These are phyloP conservation scores for Penicillium verrucosum DNA, from an alignment of 2,329 filamentous ascomycete genomes.

Conservation along the genomic window DNA sequence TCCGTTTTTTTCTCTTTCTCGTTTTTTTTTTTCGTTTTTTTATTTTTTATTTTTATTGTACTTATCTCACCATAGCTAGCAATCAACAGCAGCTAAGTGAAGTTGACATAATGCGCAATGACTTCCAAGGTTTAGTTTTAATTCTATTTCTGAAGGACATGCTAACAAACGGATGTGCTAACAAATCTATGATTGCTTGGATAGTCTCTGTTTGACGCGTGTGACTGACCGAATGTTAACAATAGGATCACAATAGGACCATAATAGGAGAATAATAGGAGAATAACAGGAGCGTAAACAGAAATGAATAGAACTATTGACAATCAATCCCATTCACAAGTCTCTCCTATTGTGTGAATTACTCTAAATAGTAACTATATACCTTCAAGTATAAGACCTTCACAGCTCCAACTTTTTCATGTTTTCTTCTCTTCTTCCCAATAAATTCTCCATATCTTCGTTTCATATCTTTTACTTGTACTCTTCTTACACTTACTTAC, in stretches of 20 bases:
- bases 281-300: not conserved
- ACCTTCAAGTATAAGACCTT: not conserved
- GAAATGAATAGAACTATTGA: not conserved
- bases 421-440: constrained; percentile 1
- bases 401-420: not conserved
- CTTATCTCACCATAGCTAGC: not conserved
- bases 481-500: too few relatives aligned
- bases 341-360: constrained; percentile 3
- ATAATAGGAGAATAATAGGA: not conserved
- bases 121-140: not conserved
- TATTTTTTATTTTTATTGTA: not conserved
- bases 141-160: not conserved
- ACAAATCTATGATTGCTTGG: not conserved
- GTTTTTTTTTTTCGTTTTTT: not conserved
- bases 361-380: not conserved
- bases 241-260: not conserved
- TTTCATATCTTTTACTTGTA: not conserved
- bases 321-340: not conserved
- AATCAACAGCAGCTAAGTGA: not conserved
- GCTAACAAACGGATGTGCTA: not conserved
- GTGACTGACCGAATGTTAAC: not conserved
- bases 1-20: not conserved
- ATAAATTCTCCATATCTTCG: not conserved
- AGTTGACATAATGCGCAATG: not conserved
- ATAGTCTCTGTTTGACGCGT: not conserved